Evolutionary conservation across 2,329 filamentous ascomycete species (phyloP), one percentile per base, ranked within the genome.

Genomic region (Colletotrichum chlorophyti): DNA sequence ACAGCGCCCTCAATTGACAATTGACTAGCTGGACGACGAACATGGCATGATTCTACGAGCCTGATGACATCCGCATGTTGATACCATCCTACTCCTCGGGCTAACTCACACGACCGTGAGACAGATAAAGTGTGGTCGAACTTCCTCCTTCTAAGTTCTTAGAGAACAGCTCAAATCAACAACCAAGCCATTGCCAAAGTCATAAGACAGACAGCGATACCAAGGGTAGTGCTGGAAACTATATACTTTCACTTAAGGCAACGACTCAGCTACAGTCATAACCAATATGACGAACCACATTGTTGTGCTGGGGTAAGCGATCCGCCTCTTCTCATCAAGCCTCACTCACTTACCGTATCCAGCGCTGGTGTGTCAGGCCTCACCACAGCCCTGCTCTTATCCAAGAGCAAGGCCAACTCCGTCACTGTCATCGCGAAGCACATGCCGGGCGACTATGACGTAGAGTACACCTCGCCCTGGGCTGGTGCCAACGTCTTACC

Each of bases 381-480:
- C 58, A 83, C 81, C 12, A 75, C 78, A 38, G 81, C 81, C 3
- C 69, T 82, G 37, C 68, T 81, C 41, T 72, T 84, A 29, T 74
- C 80, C 6, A 79, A 73, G 64, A 72, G 73, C 64, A 72, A 74
- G 47, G 69, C 66, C 31, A 79, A 81, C 61, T 69, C 64, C 15
- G 71, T 78, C 48, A 75, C 74, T 1, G 68, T 78, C 1, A 66
- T 77, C 3, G 72, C 91, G 6, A 93, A 92, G 69, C 89, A 93
- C 70, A 92, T 94, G 88, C 91, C 91, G 0, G 91, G 91, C 34
- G 91, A 95, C 74, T 93, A 92, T 71, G 89, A 92, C 64, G 88
- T 91, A 62, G 88, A 93, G 76, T 95, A 94, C 70, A 86, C 90
- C 1, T 92, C 89, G 2, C 90, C 90, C 0, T 93, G 89, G 89